These are phyloP conservation scores for Termitomyces sp. DNA, from an alignment of 768 basidiomycete genomes.

Conservation along the genomic window DNA sequence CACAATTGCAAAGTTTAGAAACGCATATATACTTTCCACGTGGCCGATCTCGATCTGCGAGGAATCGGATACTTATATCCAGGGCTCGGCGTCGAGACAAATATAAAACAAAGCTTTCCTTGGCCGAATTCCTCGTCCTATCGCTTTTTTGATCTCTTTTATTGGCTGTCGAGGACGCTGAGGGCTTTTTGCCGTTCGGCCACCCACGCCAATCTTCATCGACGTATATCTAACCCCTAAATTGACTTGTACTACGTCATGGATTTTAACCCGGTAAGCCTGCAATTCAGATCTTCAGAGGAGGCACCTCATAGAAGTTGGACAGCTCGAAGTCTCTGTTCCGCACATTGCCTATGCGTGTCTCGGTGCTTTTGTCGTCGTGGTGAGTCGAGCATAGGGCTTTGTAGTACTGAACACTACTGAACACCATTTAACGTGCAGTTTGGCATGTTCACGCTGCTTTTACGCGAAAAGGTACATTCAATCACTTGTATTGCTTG, in stretches of 20 bases:
- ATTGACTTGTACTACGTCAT: constrained; percentile 26
- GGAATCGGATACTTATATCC: neutral
- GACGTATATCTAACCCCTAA: neutral
- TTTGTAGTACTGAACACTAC: neutral
- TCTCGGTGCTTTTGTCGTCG: constrained; percentile 76
- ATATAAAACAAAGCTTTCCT: constrained; percentile 4
- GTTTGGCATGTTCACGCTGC: constrained; percentile 95
- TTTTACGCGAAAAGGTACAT: constrained; percentile 77
- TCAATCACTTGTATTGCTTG: neutral
- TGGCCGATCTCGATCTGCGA: neutral
- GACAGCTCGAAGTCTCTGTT: constrained; percentile 56
- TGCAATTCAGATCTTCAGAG: neutral
- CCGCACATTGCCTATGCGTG: constrained; percentile 77
- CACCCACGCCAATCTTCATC: constrained; percentile 1
- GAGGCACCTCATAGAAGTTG: neutral
- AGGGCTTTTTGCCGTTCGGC: constrained; percentile 17
- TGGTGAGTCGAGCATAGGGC: constrained; percentile 44
- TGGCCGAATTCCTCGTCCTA: neutral
- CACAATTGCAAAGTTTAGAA: neutral
- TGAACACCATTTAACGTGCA: constrained; percentile 21
- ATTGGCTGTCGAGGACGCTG: constrained; percentile 11
- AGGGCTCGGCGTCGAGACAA: constrained; percentile 1
- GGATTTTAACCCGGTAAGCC: constrained; percentile 45
- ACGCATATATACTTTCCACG: neutral
- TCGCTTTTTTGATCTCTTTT: constrained; percentile 6